Evolutionary conservation across 2,329 filamentous ascomycete species (phyloP), one percentile per base, ranked within the genome.

Genomic region (Paraconiothyrium sp.): DNA sequence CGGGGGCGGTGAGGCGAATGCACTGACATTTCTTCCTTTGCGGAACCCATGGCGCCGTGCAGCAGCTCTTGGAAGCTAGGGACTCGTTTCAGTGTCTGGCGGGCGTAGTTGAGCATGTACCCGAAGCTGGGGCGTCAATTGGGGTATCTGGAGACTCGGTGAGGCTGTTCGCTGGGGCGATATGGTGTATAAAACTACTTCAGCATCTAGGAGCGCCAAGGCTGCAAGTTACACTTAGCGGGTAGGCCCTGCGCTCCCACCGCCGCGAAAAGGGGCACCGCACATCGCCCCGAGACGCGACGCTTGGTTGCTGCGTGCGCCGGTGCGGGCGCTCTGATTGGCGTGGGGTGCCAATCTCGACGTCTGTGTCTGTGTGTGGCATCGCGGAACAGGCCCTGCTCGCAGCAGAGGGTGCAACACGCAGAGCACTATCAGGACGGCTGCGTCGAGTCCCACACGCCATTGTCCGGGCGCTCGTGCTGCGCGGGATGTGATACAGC

Each of bases 31-130:
- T 79, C 76, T 73, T 79, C 76, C 68, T 78, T 78, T 70, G 73
- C 69, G 58, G 75, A 76, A 57, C 71, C 76, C 76, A 78, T 78
- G 62, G 70, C 76, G 67, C 76, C 75, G 68, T 78, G 76, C 55
- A 79, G 63, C 55, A 79, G 67, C 61, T 79, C 77, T 70, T 79
- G 77, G 62, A 79, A 79, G 76, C 77, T 79, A 24, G 77, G 76
- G 70, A 79, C 76, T 74, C 75, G 71, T 69, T 79, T 78, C 61
- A 79, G 68, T 58, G 76, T 78, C 64, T 76, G 72, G 67, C 76
- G 76, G 62, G 76, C 76, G 72, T 72, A 70, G 62, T 74, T 75
- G 62, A 79, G 71, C 76, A 79, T 78, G 73, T 71, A 78, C 71
- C 72, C 65, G 60, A 56, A 66, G 54, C 50, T 62, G 65, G 64